Evolutionary conservation across 768 basidiomycete genomes (phyloP), one percentile per base, ranked within the genome.

Genomic region (Clitopilus hobsonii): DNA sequence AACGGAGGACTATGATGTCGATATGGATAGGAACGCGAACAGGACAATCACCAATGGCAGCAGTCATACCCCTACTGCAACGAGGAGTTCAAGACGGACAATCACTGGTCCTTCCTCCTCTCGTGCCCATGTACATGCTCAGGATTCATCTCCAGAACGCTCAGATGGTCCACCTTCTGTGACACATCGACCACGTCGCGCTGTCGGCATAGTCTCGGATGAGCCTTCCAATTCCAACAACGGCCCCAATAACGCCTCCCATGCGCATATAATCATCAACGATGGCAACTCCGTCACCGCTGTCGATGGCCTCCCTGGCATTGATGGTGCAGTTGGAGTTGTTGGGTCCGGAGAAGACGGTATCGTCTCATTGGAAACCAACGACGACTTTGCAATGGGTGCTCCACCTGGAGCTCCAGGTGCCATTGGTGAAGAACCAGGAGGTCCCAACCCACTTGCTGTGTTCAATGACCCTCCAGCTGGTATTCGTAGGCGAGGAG

Each of bases 351-450:
- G 88, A 13, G 88, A 89, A 53, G 88, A 88, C 56, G 89, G 86
- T 1, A 84, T 91, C 36, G 89, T 89, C 6, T 82, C 82, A 2
- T 69, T 91, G 38, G 88, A 90, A 36, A 78, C 82, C n/a, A 91
- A 91, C 58, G 91, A 94, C 61, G 89, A 90, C 66, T 89, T 93
- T 60, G 89, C 87, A 5, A 90, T 92, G 86, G 91, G 91, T 48
- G 91, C 91, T 0, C 91, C 91, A 1, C 92, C 92, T 7, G 91
- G 91, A 32, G 91, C 92, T 0, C 91, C 91, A 0, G 91, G 91
- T 50, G 91, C 91, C 0, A 83, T 89, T 49, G 41, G 41, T 11
- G 41, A 45, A 18, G n/a, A 8, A 3, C 41, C 41, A 5, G 41
- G 41, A 20, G 41, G 41, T n/a, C n/a, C n/a, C n/a, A n/a, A n/a